Evolutionary conservation across 148 eudicot genomes (phyloP).

Genomic region (Nyssa sinensis): DNA sequence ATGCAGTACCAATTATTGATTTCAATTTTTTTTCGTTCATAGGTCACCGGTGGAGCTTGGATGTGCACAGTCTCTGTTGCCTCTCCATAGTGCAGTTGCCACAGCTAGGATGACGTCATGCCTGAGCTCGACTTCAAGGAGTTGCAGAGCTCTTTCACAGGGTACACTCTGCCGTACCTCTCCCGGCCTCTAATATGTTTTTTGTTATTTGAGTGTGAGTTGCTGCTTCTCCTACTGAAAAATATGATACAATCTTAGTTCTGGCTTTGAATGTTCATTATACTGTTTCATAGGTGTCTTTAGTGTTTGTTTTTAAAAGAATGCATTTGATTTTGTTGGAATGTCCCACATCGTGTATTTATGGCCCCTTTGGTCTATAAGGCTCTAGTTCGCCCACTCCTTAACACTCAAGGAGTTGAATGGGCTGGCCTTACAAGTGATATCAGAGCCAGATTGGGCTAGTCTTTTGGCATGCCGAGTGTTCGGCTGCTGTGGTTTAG

Average conservation of each 20-base stretch:
- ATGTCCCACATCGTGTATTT: too few species aligned
- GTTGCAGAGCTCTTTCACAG: constrained; percentile 69
- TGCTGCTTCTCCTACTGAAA: too few species aligned
- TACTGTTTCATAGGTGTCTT: neutral
- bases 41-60: constrained; percentile 60
- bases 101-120: constrained; percentile 72
- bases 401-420: too few species aligned
- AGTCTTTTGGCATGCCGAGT: too few species aligned
- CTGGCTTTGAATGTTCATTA: neutral
- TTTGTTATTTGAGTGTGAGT: constrained; percentile 23
- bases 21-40: neutral
- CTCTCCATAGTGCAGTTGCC: constrained; percentile 69
- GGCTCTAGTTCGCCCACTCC: too few species aligned
- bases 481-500: too few species aligned
- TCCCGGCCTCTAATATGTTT: constrained; percentile 63
- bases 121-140: constrained; percentile 57
- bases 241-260: too few species aligned
- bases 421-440: too few species aligned
- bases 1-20: neutral
- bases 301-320: neutral
- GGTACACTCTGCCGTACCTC: constrained; percentile 88
- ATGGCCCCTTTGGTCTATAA: too few species aligned
- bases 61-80: constrained; percentile 58
- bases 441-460: too few species aligned
- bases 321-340: neutral